Evolutionary conservation across 495 filamentous ascomycete species (phyloP).

Genomic region (Trichodelitschia bisporula): DNA sequence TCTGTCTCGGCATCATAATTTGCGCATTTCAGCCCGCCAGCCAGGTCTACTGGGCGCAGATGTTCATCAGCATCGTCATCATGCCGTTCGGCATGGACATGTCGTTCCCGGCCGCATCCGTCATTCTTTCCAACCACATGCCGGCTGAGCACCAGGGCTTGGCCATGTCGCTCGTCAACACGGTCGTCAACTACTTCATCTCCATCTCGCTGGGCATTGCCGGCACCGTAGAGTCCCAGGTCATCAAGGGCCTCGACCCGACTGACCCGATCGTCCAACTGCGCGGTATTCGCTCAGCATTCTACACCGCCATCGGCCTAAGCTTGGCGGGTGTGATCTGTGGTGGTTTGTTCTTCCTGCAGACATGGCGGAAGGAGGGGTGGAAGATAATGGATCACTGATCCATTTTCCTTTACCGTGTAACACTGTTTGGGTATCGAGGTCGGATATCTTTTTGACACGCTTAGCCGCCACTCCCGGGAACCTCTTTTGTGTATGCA

Average conservation of each 20-base stretch:
- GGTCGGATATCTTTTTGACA: too few species aligned
- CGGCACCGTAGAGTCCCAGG: conserved; percentile 10
- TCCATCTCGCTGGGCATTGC: conserved; percentile 13
- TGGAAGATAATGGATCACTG: conserved; percentile 11
- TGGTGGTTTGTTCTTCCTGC: conserved; percentile 9
- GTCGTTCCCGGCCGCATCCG: conserved; percentile 11
- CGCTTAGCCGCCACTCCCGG: too few species aligned
- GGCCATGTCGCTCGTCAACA: conserved; percentile 10
- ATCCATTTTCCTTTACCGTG: too few species aligned
- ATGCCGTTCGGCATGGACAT: conserved; percentile 16
- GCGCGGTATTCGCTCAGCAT: conserved; percentile 6
- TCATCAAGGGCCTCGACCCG: conserved; percentile 1
- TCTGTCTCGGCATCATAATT: conserved; percentile 9
- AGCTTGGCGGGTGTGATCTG: conserved; percentile 7
- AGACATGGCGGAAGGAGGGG: conserved; percentile 9
- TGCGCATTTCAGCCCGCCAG: conserved; percentile 6
- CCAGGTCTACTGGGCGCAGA: conserved; percentile 13
- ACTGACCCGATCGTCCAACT: not conserved
- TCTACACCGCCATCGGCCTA: conserved; percentile 9
- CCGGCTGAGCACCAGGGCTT: conserved; percentile 12
- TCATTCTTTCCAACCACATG: conserved; percentile 13
- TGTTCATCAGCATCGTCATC: conserved; percentile 11
- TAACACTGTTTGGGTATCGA: too few species aligned
- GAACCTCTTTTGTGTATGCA: too few species aligned
- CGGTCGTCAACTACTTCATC: conserved; percentile 13